Evolutionary conservation across 2,329 filamentous ascomycete species (phyloP).

Genomic region (Myotisia sp.): DNA sequence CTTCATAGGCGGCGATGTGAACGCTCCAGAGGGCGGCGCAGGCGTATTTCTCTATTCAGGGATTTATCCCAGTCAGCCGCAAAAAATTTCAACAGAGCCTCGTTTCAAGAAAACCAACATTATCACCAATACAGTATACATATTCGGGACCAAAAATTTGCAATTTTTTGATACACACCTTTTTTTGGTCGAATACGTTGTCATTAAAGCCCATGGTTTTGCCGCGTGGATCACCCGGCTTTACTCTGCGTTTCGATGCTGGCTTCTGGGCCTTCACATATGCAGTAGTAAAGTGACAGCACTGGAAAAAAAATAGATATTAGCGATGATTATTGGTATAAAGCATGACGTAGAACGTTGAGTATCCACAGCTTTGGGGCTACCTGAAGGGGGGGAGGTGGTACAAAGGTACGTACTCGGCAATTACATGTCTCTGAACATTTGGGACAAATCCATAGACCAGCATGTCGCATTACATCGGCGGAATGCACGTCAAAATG

Average conservation of each 20-base stretch:
- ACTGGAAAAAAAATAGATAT: conserved; percentile 12
- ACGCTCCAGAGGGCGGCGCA: conserved; percentile 5
- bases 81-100: background rate
- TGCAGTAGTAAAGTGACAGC: conserved; percentile 22
- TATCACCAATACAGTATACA: too few species aligned
- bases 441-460: conserved; percentile 22
- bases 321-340: too few species aligned
- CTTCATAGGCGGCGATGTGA: conserved; percentile 3
- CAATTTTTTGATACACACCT: too few species aligned
- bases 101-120: background rate
- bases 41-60: conserved; percentile 9
- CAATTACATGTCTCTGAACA: conserved; percentile 24
- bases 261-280: conserved; percentile 24
- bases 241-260: conserved; percentile 19
- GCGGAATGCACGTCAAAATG: conserved; percentile 24
- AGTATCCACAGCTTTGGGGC: too few species aligned
- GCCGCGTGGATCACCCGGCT: conserved; percentile 21
- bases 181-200: conserved; percentile 26
- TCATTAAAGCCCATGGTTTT: conserved; percentile 24
- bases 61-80: conserved; percentile 3
- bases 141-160: too few species aligned
- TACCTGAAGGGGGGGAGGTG: too few species aligned
- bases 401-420: conserved; percentile 12
- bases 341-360: too few species aligned
- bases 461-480: conserved; percentile 19